Base-by-base conservation (phyloP, 345 rosid genomes). In the Fremontodendron californicum region DNA sequence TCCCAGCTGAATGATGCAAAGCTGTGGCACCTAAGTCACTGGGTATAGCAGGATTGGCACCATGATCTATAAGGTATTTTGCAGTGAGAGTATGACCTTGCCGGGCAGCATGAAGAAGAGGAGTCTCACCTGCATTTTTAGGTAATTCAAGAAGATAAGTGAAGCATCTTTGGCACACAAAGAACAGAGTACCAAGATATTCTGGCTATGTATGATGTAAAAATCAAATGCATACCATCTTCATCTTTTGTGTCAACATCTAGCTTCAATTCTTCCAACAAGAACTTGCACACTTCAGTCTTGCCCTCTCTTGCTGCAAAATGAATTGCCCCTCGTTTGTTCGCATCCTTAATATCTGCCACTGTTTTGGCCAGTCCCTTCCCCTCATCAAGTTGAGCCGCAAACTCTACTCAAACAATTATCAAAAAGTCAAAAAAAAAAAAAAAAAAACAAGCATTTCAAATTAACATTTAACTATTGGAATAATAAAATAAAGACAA, bases 271-370 rank as follows among this genome's bases (percentile, higher is more conserved):
- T 93, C 98, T 84, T 93, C 98, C 67, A 93, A 61, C 83, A 92
- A 89, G 86, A 87, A 92, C 77, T 85, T 90, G 83, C 98, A 93
- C 48, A 95, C 87, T 54, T 92, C 96, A 40, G 87, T 90, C 82
- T 89, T 82, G 8, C 96, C 99, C 85, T 93, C 98, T 78, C 96
- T 89, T 8, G 98, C 97, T 2, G 96, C 96, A 85, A 95, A 95
- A 83, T 95, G 99, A 77, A 93, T 88, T 3, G 98, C 98, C 21
- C 98, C 99, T 57, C 98, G 86, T 83, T 92, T 85, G 79, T 95
- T 93, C 1, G 96, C 99, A 83, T 95, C 98, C 86, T 92, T 95
- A 58, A 92, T 85, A 82, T 88, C 93, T 61, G 86, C 89, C 75
- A 95, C 88, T 11, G 99, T 89, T 80, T 78, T 80, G 3, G 83